These are phyloP conservation scores for Serendipita vermifera DNA, from an alignment of 768 basidiomycete genomes.

Conservation along the genomic window DNA sequence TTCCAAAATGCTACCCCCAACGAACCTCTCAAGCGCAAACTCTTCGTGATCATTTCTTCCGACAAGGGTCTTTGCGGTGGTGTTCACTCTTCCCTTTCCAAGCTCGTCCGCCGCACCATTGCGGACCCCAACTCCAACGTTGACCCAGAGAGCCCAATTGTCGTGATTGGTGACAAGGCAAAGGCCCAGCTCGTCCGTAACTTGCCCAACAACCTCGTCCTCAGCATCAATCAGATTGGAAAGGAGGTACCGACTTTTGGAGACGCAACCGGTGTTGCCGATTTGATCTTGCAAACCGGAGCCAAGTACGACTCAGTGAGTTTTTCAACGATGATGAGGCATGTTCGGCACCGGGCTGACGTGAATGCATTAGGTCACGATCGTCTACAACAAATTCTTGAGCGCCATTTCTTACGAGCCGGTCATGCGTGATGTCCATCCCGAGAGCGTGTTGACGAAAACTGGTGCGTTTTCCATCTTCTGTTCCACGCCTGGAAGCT, in stretches of 20 bases:
- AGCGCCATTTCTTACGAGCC: slow-evolving; percentile 88
- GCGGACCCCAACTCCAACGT: slow-evolving; percentile 39
- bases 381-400: slow-evolving; percentile 76
- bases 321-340: background rate
- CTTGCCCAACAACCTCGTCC: slow-evolving; percentile 47
- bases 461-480: slow-evolving; percentile 42
- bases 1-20: slow-evolving; percentile 53
- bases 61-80: slow-evolving; percentile 99
- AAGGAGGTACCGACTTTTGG: slow-evolving; percentile 95
- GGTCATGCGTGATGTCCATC: slow-evolving; percentile 59
- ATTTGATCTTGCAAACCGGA: slow-evolving; percentile 75
- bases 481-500: background rate
- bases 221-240: slow-evolving; percentile 97
- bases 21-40: slow-evolving; percentile 52
- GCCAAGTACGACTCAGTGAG: slow-evolving; percentile 69
- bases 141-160: slow-evolving; percentile 51
- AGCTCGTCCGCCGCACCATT: slow-evolving; percentile 68
- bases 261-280: slow-evolving; percentile 88
- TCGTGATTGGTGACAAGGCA: slow-evolving; percentile 94
- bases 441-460: slow-evolving; percentile 66
- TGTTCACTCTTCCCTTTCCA: slow-evolving; percentile 94
- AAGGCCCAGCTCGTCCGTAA: slow-evolving; percentile 77
- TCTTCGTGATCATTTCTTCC: slow-evolving; percentile 89
- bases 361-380: slow-evolving; percentile 27
- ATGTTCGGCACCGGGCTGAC: background rate